A percentile compares a stretch with the other conserved stretches of the same genome.
These are phyloP conservation scores for Aurifilum marmelostoma DNA, from an alignment of 2,329 filamentous ascomycete species.

Conservation along the genomic window DNA sequence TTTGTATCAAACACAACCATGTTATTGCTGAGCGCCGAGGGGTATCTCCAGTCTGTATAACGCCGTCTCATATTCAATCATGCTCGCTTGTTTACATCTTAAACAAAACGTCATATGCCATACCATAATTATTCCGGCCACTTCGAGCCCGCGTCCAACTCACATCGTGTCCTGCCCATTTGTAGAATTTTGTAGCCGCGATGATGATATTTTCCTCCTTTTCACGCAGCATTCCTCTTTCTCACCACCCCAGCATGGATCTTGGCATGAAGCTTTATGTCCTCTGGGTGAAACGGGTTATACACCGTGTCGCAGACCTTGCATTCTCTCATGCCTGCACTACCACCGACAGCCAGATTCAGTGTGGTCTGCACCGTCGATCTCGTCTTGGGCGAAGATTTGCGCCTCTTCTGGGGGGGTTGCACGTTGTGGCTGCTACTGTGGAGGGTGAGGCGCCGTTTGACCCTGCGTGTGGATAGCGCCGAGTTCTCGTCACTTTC, in stretches of 20 bases:
- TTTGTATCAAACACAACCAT: not conserved
- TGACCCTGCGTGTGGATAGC: constrained; percentile 10
- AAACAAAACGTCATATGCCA: not conserved
- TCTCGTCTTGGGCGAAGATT: constrained; percentile 30
- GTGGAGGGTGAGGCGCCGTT: constrained; percentile 28
- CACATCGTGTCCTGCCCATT: not conserved
- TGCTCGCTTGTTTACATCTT: not conserved
- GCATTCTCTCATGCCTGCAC: constrained; percentile 44
- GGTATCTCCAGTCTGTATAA: not conserved
- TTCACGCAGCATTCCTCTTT: not conserved
- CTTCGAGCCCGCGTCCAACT: not conserved
- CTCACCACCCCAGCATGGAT: constrained; percentile 39
- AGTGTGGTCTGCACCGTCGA: constrained; percentile 46
- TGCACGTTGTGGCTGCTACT: constrained; percentile 18
- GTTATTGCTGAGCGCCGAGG: not conserved
- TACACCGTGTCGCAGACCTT: constrained; percentile 49
- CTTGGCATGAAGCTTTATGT: constrained; percentile 46
- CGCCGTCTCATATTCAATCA: not conserved
- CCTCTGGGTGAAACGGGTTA: constrained; percentile 49
- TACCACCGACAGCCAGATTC: constrained; percentile 42
- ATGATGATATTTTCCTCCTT: not conserved
- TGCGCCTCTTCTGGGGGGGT: constrained; percentile 26
- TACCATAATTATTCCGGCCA: not conserved
- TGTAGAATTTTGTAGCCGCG: not conserved
- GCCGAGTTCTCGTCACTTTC: not conserved